Percentiles rank a stretch among this genome's conserved stretches.
phyloP scores from a whole-genome alignment of 306 rosid species.

The Malus asiatica region DNA sequence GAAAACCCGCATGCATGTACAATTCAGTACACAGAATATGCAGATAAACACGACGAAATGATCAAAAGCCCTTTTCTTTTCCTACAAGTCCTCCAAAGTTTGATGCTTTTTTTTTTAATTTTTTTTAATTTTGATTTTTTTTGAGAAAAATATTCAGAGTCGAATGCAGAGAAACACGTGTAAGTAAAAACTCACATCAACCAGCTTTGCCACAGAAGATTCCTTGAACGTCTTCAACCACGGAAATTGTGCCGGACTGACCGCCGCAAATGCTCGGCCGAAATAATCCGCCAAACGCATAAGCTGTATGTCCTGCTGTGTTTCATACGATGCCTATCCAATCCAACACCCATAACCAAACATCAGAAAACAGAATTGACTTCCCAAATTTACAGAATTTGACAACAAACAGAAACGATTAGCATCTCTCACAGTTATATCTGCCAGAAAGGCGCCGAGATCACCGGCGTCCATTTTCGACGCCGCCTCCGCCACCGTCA shows the following conservation, averaged over 20 bases:
- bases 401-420: neutral
- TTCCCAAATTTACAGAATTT: neutral
- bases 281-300: slow-evolving; percentile 75
- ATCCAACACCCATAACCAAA: neutral
- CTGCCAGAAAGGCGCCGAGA: slow-evolving; percentile 48
- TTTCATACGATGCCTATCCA: slow-evolving; percentile 46
- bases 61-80: neutral
- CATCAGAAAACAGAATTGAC: neutral
- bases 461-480: slow-evolving; percentile 41
- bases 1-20: slow-evolving; percentile 2
- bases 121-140: neutral
- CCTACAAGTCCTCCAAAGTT: neutral
- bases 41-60: neutral
- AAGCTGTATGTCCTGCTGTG: slow-evolving; percentile 56
- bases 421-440: slow-evolving; percentile 45
- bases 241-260: slow-evolving; percentile 59
- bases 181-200: slow-evolving; percentile 49
- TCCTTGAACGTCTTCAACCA: slow-evolving; percentile 73
- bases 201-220: slow-evolving; percentile 43
- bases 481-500: slow-evolving; percentile 57
- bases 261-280: slow-evolving; percentile 58
- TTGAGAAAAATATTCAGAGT: neutral
- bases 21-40: neutral
- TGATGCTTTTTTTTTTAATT: neutral
- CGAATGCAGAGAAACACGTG: neutral